Evolutionary conservation across 495 filamentous ascomycete genomes (phyloP), one percentile per base, ranked within the genome.

Genomic region (Neohortaea acidophila): DNA sequence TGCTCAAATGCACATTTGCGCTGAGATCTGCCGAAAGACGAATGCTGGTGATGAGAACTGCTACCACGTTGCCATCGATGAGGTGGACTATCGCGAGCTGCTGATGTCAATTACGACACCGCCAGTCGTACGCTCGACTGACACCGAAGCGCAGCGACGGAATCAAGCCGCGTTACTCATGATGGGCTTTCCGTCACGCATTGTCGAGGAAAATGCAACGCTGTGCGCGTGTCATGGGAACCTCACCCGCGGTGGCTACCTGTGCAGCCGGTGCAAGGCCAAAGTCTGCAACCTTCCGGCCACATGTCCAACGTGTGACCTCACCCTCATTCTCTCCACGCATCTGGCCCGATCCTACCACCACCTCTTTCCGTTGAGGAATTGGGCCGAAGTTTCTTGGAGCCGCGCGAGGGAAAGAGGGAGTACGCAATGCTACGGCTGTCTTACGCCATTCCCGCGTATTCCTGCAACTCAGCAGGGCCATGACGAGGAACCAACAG

Each of bases 131-230:
- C 72, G 79, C 32, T 18, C 41, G 2, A 47, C 41, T 1, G 46
- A 48, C 30, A 44, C 44, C 7, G 40, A 44, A 28, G 35, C 41
- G 8, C 44, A 49, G 34, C 36, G 76, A 52, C 71, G 77, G 49
- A 71, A 67, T 43, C 69, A 73, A 31, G 78, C 79, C 25, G 81
- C 81, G 19, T 65, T 96, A 21, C 68, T 99, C 11, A 91, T 85
- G 81, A 96, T 96, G 91, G 91, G 89, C 3, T 99, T 99, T 50
- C 89, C 89, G n/a, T 86, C 79, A 31, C 74, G 89, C 12, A 79
- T 79, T n/a, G 73, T 85, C 34, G 82, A 84, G 39, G 63, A 71
- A 12, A 63, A 59, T 17, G 73, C 78, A 35, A 75, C 72, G n/a
- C 71, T 89, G 33, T 97, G 89, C 53, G 85, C 86, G 21, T 97